phyloP scores from a whole-genome alignment of 768 basidiomycete genomes.

The Tulasnella sp. region DNA sequence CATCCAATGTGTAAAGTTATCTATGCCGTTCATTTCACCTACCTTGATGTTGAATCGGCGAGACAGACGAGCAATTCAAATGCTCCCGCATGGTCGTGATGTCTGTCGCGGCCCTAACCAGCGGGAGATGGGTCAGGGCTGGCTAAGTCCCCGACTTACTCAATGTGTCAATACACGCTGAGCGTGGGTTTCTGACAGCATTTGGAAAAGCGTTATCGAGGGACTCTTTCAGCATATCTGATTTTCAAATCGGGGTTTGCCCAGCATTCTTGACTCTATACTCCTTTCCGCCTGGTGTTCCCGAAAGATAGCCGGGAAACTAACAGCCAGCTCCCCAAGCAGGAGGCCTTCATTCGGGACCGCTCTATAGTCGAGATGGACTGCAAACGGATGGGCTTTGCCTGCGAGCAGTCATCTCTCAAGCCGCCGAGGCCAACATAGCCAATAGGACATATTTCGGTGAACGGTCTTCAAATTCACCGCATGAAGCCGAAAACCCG shows the following conservation, averaged over 20 bases:
- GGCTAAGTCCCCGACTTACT: neutral
- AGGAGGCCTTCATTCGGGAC: too few relatives aligned
- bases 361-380: too few relatives aligned
- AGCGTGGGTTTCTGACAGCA: neutral
- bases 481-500: neutral
- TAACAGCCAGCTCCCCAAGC: too few relatives aligned
- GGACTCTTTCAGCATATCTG: too few relatives aligned
- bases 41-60: neutral
- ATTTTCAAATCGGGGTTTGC: too few relatives aligned
- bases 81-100: neutral
- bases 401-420: neutral
- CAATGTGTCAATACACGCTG: neutral
- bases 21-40: neutral
- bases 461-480: neutral
- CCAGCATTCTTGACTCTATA: too few relatives aligned
- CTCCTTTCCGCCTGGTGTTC: too few relatives aligned
- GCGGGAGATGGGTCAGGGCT: neutral
- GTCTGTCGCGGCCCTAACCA: neutral
- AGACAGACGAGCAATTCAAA: neutral
- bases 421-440: neutral
- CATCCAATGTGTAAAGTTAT: neutral
- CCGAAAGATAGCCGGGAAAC: too few relatives aligned
- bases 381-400: too few relatives aligned
- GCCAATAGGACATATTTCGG: conserved; percentile 1
- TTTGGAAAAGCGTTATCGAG: too few relatives aligned